phyloP scores from a whole-genome alignment of 352 stramenopile genomes.

The Phytopythium chamaehyphon region DNA sequence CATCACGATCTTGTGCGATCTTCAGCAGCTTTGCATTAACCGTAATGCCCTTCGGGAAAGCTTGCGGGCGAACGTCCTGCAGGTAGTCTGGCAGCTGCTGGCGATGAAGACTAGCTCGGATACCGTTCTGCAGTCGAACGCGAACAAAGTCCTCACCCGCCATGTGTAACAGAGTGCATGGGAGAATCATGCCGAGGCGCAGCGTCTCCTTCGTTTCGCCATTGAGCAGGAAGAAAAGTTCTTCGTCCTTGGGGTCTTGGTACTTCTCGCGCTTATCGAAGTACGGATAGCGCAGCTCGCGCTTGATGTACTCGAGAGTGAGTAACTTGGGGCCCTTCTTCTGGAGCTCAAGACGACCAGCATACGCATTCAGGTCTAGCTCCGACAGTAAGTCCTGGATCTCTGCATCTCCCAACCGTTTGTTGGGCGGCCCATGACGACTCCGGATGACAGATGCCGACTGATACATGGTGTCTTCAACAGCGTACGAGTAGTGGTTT shows the following conservation, averaged over 20 bases:
- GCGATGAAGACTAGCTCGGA: slow-evolving; percentile 73
- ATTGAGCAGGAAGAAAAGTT: slow-evolving; percentile 86
- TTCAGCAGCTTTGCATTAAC: slow-evolving; percentile 82
- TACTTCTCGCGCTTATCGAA: slow-evolving; percentile 87
- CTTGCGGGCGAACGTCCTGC: slow-evolving; percentile 44
- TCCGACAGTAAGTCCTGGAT: slow-evolving; percentile 87
- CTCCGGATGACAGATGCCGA: slow-evolving; percentile 80
- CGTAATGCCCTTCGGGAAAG: slow-evolving; percentile 81
- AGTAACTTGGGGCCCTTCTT: slow-evolving; percentile 87
- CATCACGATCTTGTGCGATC: slow-evolving; percentile 68
- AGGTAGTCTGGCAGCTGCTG: slow-evolving; percentile 81
- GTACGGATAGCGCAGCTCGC: slow-evolving; percentile 86
- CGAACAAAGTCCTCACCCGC: slow-evolving; percentile 80
- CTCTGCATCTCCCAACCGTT: slow-evolving; percentile 62
- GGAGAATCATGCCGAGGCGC: slow-evolving; percentile 81
- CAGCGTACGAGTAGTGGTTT: slow-evolving; percentile 87
- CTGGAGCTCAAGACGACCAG: slow-evolving; percentile 80
- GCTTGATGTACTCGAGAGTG: slow-evolving; percentile 88
- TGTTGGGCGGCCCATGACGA: slow-evolving; percentile 47
- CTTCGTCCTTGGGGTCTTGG: slow-evolving; percentile 76
- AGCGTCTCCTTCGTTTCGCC: slow-evolving; percentile 80
- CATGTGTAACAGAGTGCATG: slow-evolving; percentile 82
- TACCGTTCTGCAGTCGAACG: slow-evolving; percentile 81
- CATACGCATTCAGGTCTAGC: slow-evolving; percentile 84
- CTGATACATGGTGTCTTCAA: slow-evolving; percentile 91